Evolutionary conservation across 805 yeast genomes (phyloP).

Genomic region (Novakomyces olei): DNA sequence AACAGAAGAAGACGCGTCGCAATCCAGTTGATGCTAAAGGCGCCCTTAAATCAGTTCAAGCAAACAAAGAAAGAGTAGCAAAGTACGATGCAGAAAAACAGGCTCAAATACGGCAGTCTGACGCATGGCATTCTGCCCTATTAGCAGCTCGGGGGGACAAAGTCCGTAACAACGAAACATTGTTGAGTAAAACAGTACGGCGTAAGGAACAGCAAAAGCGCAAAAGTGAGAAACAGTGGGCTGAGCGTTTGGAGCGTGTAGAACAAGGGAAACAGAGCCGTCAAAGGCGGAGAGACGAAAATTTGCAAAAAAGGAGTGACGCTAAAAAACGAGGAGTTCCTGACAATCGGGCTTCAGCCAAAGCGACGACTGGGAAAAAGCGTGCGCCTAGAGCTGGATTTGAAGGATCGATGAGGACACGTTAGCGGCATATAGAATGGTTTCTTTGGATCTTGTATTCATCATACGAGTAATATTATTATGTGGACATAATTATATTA

Average conservation of each 20-base stretch:
- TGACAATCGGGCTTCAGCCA: constrained; percentile 15
- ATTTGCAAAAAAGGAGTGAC: constrained; percentile 71
- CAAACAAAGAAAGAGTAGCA: constrained; percentile 42
- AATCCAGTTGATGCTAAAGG: constrained; percentile 79
- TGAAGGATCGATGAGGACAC: no score
- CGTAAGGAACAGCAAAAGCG: constrained; percentile 64
- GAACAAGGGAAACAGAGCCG: constrained; percentile 51
- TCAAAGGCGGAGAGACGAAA: constrained; percentile 77
- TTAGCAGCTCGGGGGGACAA: constrained; percentile 74
- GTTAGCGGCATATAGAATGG: no score
- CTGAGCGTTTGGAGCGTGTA: constrained; percentile 63
- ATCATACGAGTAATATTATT: no score
- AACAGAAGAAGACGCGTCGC: constrained; percentile 34
- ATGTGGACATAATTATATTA: no score
- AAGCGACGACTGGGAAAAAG: constrained; percentile 11
- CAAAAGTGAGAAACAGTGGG: constrained; percentile 81
- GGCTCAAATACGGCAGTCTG: constrained; percentile 32
- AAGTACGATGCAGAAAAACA: constrained; percentile 37
- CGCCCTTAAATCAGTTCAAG: constrained; percentile 55
- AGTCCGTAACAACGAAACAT: constrained; percentile 70
- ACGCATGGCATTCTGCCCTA: constrained; percentile 66
- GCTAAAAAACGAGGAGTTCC: constrained; percentile 44
- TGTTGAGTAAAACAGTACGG: constrained; percentile 67
- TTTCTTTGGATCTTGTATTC: no score
- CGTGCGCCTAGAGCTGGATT: no score